These are phyloP conservation scores for Ustilago cynodontis DNA, from an alignment of 1,284 basidiomycete genomes.

Conservation along the genomic window DNA sequence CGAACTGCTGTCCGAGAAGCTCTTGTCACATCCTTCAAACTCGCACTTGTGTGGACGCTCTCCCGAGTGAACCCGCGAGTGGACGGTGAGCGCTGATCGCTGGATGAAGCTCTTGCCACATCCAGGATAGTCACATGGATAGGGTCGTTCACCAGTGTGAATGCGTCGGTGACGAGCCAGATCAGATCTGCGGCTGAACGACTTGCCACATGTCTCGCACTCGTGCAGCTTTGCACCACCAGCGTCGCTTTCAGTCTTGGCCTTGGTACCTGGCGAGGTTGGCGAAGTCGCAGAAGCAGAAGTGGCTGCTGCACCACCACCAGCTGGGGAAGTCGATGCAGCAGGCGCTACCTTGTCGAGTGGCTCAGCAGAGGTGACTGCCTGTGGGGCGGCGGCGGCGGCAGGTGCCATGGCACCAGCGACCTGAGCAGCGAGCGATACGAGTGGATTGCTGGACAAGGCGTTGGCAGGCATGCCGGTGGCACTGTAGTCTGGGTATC, in stretches of 20 bases:
- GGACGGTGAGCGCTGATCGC: conserved; percentile 80
- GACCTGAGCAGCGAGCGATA: conserved; percentile 47
- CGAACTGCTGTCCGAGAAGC: conserved; percentile 75
- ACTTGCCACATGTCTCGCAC: conserved; percentile 67
- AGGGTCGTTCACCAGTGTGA: conserved; percentile 89
- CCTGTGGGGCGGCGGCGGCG: conserved; percentile 13
- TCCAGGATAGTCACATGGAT: conserved; percentile 74
- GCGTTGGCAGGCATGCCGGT: conserved; percentile 38
- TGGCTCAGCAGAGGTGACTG: conserved; percentile 11
- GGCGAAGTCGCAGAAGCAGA: conserved; percentile 35
- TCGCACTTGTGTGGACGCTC: conserved; percentile 86
- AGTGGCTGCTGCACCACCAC: conserved; percentile 13
- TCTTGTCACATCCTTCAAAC: conserved; percentile 75
- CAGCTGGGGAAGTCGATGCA: conserved; percentile 13
- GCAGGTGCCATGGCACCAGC: conserved; percentile 31
- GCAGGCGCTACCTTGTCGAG: conserved; percentile 18
- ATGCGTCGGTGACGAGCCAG: conserved; percentile 78
- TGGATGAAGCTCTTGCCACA: conserved; percentile 70
- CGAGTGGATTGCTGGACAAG: conserved; percentile 43
- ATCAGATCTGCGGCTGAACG: conserved; percentile 67
- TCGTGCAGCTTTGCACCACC: conserved; percentile 68
- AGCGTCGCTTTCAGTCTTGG: conserved; percentile 64
- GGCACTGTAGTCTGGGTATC: conserved; percentile 47
- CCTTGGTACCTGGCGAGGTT: conserved; percentile 36
- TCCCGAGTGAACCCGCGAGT: conserved; percentile 86